These are phyloP conservation scores for Pyrus pyrifolia DNA, from an alignment of 306 rosid genomes.

Conservation along the genomic window DNA sequence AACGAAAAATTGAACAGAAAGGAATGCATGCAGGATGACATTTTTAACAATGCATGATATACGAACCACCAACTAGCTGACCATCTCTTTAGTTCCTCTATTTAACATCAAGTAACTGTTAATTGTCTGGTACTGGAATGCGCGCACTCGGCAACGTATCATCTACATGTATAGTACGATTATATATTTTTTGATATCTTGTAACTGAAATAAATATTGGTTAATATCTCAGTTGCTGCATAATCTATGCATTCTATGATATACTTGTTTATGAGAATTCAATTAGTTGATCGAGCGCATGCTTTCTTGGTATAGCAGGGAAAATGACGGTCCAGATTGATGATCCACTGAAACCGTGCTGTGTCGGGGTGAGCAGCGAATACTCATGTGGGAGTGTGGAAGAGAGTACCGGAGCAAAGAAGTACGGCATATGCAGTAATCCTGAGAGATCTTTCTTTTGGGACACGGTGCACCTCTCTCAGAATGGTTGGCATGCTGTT, in stretches of 20 bases:
- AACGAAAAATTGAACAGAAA: not conserved
- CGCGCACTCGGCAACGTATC: not conserved
- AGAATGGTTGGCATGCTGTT: conserved; percentile 17
- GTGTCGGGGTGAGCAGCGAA: conserved; percentile 18
- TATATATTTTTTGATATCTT: not conserved
- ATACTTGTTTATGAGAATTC: not conserved
- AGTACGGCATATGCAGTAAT: conserved; percentile 12
- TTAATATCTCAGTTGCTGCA: not conserved
- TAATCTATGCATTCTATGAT: not conserved
- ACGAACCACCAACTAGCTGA: not conserved
- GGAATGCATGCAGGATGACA: not conserved
- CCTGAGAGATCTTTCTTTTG: conserved; percentile 18
- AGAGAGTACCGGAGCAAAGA: conserved; percentile 12
- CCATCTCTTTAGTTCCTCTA: not conserved
- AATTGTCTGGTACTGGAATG: not conserved
- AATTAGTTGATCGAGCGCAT: not conserved
- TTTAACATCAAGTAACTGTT: not conserved
- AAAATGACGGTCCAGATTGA: not conserved
- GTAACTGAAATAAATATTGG: not conserved
- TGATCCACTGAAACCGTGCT: conserved; percentile 24
- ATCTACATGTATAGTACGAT: not conserved
- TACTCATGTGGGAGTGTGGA: conserved; percentile 21
- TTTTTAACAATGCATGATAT: not conserved
- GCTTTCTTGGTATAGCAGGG: conserved; percentile 2
- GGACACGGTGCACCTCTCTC: conserved; percentile 27